Evolutionary conservation across 306 rosid species (phyloP), one percentile per base, ranked within the genome.

Genomic region (Quercus alba): DNA sequence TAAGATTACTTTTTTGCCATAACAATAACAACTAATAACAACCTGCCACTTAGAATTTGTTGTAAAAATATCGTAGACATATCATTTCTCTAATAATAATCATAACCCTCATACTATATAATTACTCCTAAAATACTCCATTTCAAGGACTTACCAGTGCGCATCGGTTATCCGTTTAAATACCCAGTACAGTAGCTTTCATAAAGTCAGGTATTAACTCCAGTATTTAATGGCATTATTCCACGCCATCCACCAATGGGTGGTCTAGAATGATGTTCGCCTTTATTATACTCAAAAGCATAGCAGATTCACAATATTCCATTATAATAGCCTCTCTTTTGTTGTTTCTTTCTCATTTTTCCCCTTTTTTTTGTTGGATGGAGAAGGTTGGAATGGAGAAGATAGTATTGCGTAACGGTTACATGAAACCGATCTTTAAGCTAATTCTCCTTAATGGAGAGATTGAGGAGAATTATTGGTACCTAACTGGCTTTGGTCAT

Each of bases 381-480:
- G 68, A 7, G 68, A 25, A 23, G 26, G n/a, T 12, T 28, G 77
- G 61, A 35, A 35, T 4, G n/a, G 62, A 26, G 77, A 15, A 28
- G 46, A 41, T 41, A 8, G 46, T 41, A 8, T 41, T 8, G 46
- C 11, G 3, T 41, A 41, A 41, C 46, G 3, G 46, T 41, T 41
- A 41, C 46, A 41, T 41, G 46, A 41, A 41, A 41, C 46, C 46
- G 3, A 41, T 41, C 46, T 41, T 41, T 41, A 41, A 41, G 46
- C 46, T 41, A 6, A 38, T 8, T 41, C 46, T 8, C 12, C 46
- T 38, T 41, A 41, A 41, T 41, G 46, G 46, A 41, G 1, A 41
- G 46, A 62, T 80, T n/a, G n/a, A 28, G 25, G 56, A 80, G 35
- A 56, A 80, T 49, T 67, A 23, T 71, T 28, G 80, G 57, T 56